Percentiles rank a stretch among this genome's conserved stretches.
Conservation (phyloP, 2,329 filamentous ascomycete genomes). For the Myriosclerotinia curreyana region DNA sequence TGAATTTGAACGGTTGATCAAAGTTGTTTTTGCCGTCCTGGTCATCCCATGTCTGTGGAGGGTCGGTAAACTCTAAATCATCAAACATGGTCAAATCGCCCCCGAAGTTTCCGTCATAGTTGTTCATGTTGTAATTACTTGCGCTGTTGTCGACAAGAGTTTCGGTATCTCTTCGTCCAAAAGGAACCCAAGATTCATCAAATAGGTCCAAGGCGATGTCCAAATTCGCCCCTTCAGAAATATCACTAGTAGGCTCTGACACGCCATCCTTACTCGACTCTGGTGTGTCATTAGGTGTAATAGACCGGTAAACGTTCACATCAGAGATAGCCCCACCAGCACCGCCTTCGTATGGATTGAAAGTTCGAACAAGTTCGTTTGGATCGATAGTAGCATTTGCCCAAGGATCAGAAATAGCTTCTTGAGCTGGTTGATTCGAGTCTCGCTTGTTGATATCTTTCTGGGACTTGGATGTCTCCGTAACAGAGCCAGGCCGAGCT, state of each 20-base stretch:
- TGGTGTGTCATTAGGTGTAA: conserved; percentile 62
- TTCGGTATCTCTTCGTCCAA: conserved; percentile 45
- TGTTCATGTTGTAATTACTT: conserved; percentile 38
- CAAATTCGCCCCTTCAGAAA: conserved; percentile 53
- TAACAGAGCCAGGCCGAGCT: conserved; percentile 25
- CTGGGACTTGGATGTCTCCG: conserved; percentile 31
- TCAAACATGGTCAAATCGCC: conserved; percentile 36
- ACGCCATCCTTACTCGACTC: conserved; percentile 60
- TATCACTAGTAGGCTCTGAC: conserved; percentile 61
- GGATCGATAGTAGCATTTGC: conserved; percentile 52
- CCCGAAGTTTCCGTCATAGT: conserved; percentile 36
- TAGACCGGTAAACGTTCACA: conserved; percentile 51
- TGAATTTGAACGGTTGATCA: conserved; percentile 52
- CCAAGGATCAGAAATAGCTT: conserved; percentile 38
- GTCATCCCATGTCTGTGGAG: conserved; percentile 49
- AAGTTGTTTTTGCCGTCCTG: conserved; percentile 46
- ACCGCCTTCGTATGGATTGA: conserved; percentile 44
- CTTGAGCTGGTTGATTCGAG: conserved; percentile 34
- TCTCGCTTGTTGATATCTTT: conserved; percentile 32
- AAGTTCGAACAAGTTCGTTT: conserved; percentile 46
- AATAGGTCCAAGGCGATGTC: conserved; percentile 50
- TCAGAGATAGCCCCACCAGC: conserved; percentile 52
- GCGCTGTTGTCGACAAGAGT: conserved; percentile 31
- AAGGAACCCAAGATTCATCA: conserved; percentile 46
- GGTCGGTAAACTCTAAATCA: conserved; percentile 31